phyloP scores from a whole-genome alignment of 2,329 filamentous ascomycete species.

The Emmonsiellopsis sp. region DNA sequence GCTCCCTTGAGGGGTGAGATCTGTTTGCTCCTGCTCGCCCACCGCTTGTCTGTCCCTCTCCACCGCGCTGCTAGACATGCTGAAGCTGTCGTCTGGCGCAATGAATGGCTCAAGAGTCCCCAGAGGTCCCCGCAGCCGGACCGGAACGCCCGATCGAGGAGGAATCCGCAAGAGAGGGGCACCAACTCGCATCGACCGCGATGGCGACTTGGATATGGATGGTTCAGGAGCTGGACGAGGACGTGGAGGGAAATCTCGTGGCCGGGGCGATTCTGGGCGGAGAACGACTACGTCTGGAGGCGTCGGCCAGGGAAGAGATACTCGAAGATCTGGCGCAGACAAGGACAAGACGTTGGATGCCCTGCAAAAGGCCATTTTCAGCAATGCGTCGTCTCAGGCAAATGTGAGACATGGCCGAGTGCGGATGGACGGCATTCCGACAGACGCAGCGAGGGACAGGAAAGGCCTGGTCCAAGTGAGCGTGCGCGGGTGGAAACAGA shows the following conservation, averaged over 20 bases:
- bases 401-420: slow-evolving; percentile 30
- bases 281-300: slow-evolving; percentile 10
- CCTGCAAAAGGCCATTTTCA: slow-evolving; percentile 28
- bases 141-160: slow-evolving; percentile 29
- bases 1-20: neutral
- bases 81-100: slow-evolving; percentile 10
- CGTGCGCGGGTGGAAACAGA: slow-evolving; percentile 55
- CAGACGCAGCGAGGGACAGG: slow-evolving; percentile 3
- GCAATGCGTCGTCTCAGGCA: slow-evolving; percentile 23
- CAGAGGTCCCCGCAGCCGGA: slow-evolving; percentile 19
- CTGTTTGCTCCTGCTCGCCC: neutral
- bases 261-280: slow-evolving; percentile 22
- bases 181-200: slow-evolving; percentile 42
- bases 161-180: slow-evolving; percentile 43
- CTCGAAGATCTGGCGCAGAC: slow-evolving; percentile 9
- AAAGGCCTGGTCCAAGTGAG: slow-evolving; percentile 26
- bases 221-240: slow-evolving; percentile 25
- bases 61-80: slow-evolving; percentile 1
- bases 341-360: slow-evolving; percentile 23
- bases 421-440: slow-evolving; percentile 17
- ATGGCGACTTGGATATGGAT: slow-evolving; percentile 55
- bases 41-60: neutral
- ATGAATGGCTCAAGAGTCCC: slow-evolving; percentile 23
- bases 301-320: slow-evolving; percentile 18
- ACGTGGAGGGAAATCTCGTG: slow-evolving; percentile 23